Base-by-base conservation (phyloP, 352 stramenopile species). In the Nothophytophthora sp. region DNA sequence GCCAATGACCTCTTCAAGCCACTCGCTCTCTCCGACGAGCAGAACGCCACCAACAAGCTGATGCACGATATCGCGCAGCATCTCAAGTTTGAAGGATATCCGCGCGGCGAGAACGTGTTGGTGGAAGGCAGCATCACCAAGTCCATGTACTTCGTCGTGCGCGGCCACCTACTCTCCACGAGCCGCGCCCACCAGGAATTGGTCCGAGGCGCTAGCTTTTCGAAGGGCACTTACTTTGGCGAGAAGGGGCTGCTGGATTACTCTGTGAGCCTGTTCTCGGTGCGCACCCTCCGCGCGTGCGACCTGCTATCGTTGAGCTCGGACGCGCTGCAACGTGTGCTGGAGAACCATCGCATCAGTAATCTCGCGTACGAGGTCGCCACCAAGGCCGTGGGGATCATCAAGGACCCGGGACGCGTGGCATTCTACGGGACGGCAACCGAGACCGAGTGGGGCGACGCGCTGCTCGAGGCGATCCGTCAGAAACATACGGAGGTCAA, bases 141-240 rank as follows among this genome's bases (percentile, higher is more conserved):
- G 29, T 55, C 64, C 23, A 88, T 90, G 79, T 87, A 82, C 35
- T 86, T 90, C 33, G 74, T 90, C n/a, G 72, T 84, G 0, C 61
- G 62, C 36, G 79, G 79, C 0, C 50, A 72, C 27, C 37, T 90
- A 5, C 64, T 67, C 33, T 67, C 65, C 0, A 60, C 50, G 0
- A 83, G 62, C 32, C 57, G 53, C 3, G 50, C 71, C 1, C 53
- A 81, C 3, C 30, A 59, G 3, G 55, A 41, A n/a, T n/a, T n/a
- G n/a, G n/a, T n/a, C 37, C 39, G 40, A 8, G 53, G 64, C 15
- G 28, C 51, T 0, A 70, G 54, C 20, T 86, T 72, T 36, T 22
- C 33, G 18, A 84, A 86, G 23, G 76, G 72, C 11, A 67, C 81
- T 20, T 86, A 82, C 44, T 86, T 90, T 54, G 79, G 72, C 8